Base-by-base conservation (phyloP, 495 filamentous ascomycete genomes). In the Podospora comata region DNA sequence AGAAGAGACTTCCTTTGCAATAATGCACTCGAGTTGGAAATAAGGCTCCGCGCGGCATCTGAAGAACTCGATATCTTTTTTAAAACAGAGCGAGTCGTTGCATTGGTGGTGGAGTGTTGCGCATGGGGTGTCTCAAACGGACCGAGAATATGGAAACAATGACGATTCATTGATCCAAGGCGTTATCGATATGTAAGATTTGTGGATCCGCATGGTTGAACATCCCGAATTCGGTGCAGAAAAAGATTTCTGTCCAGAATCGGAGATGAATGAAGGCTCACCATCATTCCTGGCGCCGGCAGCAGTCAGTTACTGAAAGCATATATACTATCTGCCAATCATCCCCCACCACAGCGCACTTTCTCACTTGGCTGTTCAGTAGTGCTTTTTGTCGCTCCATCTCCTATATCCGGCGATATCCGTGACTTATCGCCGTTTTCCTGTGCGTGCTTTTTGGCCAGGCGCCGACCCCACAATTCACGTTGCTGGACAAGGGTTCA, bases 401-500 rank as follows among this genome's bases (percentile, higher is more conserved):
- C 13, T 34, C 30, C 19, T 62, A 65, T 59, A 64, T 68, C 66
- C 66, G 69, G 66, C 66, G 69, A 71, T 71, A 71, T 71, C 69
- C 66, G 69, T 19, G 13, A 26, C 48, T 68, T 68, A 66, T 66
- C 66, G 58, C 65, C 69, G 62, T 48, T 60, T 56, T 64, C 60
- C 34, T 19, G 58, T 66, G 64, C 60, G 59, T 58, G 7, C 34
- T 62, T 66, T 69, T 62, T 32, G 19, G 19, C 27, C 15, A 62
- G 23, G 6, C 23, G 56, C 5, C 23, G 57, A 34, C 67, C 64
- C 67, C 67, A 58, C 63, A 69, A 48, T 58, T 44, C 53, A 20
- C 34, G 7, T 4, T 26, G 34, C 19, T 55, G 62, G 16, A 44
- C 55, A 34, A 23, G 53, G 64, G 55, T 65, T 27, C 9, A 23